Evolutionary conservation across 2,329 filamentous ascomycete genomes (phyloP), one percentile per base, ranked within the genome.

Genomic region (Penicillium frequentans): DNA sequence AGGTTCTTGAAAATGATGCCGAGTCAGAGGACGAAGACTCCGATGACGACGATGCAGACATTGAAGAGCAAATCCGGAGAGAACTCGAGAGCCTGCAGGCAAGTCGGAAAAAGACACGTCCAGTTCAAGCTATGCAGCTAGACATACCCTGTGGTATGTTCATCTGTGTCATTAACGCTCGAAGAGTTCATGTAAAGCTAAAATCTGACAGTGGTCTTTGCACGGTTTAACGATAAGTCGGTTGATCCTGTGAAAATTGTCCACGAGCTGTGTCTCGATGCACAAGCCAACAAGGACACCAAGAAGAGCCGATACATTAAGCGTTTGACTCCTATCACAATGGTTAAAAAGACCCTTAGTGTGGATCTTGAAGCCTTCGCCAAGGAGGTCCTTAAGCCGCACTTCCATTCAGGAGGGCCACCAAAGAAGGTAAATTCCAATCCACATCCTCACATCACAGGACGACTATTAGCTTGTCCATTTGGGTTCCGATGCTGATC

Each of bases 211-310:
- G 83, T 86, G 57, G 71, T 82, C 11, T 87, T 87, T 69, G 84
- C 86, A 72, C 82, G 81, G 64, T 82, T 83, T 9, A 75, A 50
- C 26, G 48, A 79, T 46, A 72, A 78, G 46, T 82, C 83, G 11
- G 75, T 87, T 44, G 83, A 87, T 60, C 85, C 86, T 1, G 84
- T 87, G 14, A 74, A 79, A 11, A 79, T 87, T 56, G 84, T 87
- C 24, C 82, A 84, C 64, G 76, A 74, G 45, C 79, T 88, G 43
- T 87, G 85, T 71, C 71, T 77, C 61, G 82, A 85, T 60, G 84
- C 84, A 26, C 74, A 80, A 61, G 71, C 76, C 56, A 77, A 81
- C 55, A 75, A 80, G 21, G 72, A 78, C 43, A 78, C 74, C 55
- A 84, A 83, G 66, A 79, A 80, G 58, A 82, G 83, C 60, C 79